phyloP scores from a whole-genome alignment of 2,329 filamentous ascomycete genomes.

The Neofusicoccum laricinum region DNA sequence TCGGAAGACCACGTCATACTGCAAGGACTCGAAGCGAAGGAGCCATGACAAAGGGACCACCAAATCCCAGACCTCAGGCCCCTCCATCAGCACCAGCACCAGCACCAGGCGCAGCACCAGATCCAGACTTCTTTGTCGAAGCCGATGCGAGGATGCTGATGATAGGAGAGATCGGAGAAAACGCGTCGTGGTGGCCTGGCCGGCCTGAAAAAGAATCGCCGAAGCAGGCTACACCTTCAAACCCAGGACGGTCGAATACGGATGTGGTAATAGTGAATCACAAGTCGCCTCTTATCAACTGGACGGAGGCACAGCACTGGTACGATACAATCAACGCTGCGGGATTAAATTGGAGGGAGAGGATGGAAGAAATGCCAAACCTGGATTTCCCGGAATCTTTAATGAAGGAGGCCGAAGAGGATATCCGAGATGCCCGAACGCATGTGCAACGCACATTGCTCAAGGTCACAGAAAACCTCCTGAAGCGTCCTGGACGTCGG shows the following conservation, averaged over 20 bases:
- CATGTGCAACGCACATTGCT: conserved; percentile 69
- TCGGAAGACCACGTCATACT: conserved; percentile 42
- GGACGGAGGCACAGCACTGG: conserved; percentile 69
- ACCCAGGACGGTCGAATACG: background rate
- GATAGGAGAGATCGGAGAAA: conserved; percentile 74
- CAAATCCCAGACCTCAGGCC: background rate
- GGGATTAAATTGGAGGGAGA: conserved; percentile 63
- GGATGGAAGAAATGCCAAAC: conserved; percentile 48
- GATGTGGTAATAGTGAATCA: conserved; percentile 46
- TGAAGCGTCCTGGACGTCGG: conserved; percentile 74
- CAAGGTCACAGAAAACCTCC: conserved; percentile 72
- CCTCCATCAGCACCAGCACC: background rate
- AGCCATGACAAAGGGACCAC: conserved; percentile 24
- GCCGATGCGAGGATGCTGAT: conserved; percentile 70
- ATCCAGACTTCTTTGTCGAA: background rate
- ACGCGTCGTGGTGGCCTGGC: conserved; percentile 79
- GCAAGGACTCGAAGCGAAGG: conserved; percentile 45
- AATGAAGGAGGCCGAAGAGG: conserved; percentile 47
- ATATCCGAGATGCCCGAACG: conserved; percentile 60
- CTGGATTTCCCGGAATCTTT: conserved; percentile 43
- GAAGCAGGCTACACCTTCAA: background rate
- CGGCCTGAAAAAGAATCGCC: conserved; percentile 27
- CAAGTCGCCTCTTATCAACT: conserved; percentile 70
- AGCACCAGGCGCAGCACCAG: background rate
- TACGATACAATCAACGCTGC: conserved; percentile 67